Base-by-base conservation (phyloP, 352 stramenopile genomes). In the Pythium graminicola region DNA sequence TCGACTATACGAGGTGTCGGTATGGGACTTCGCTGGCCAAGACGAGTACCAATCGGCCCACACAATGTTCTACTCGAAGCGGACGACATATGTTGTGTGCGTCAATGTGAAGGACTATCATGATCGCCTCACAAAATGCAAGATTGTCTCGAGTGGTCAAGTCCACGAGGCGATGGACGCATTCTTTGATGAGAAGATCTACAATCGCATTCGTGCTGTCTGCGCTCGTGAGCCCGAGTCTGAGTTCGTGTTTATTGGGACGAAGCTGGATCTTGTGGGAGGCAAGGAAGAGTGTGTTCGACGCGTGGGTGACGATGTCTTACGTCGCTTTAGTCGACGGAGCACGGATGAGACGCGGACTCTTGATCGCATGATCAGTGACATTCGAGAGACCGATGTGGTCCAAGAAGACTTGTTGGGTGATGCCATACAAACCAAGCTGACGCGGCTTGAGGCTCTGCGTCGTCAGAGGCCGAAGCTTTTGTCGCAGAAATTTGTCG, bases 21-120 rank as follows among this genome's bases (percentile, higher is more conserved):
- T 62, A 1, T 62, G 33, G 45, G 54, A 62, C 23, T 56, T 62
- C 22, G 54, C 54, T 5, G 54, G 54, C n/a, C 24, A 62, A 57
- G 44, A 41, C 16, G 17, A 51, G 47, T 62, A 62, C 35, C 46
- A 56, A 31, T 41, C 46, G 24, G 48, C 39, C 1, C 54, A 62
- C 24, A 19, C n/a, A n/a, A n/a, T n/a, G 16, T 56, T 62, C 32
- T 56, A 42, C 46, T 62, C 54, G 1, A 44, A 29, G 19, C 39
- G 47, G 0, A 62, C 54, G 46, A 29, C 56, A 5, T 62, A 62
- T 40, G n/a, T 62, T 14, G 29, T 62, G 6, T 62, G 46, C 23
- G 46, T 62, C 2, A 31, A 56, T 14, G 13, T 62, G 19, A 22
- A 50, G 19, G 33, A 19, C 6, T 62, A 54, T 22, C n/a, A 9